Percentiles rank a stretch among this genome's conserved stretches.
Conservation (phyloP, 208 protist genomes). For the Porcisia hertigi region DNA sequence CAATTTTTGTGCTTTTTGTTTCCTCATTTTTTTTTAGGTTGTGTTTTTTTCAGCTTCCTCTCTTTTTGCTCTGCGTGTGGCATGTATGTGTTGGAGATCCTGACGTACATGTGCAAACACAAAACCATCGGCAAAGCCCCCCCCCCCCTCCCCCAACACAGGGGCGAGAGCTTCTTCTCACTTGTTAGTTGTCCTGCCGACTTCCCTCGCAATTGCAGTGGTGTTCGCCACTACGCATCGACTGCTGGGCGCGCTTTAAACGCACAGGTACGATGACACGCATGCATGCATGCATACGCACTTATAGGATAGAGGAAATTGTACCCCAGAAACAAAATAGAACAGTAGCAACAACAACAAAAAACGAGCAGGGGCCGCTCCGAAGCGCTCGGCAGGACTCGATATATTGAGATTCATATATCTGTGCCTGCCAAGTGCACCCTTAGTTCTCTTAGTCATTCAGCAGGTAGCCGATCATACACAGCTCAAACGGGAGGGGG, state of each 20-base stretch:
- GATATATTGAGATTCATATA: slow-evolving; percentile 1
- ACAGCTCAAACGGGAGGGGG: not conserved
- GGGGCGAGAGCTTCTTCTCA: not conserved
- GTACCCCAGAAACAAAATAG: slow-evolving; percentile 3
- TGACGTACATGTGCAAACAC: not conserved
- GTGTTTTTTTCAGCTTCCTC: not conserved
- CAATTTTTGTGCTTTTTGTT: not conserved
- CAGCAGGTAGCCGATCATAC: not conserved
- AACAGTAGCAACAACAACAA: slow-evolving; percentile 17
- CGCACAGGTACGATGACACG: not conserved
- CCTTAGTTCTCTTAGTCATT: not conserved
- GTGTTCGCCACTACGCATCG: not conserved
- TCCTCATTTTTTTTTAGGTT: not conserved
- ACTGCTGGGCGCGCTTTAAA: not conserved
- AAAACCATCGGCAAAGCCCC: not conserved
- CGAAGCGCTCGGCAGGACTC: not conserved
- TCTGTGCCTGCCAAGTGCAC: slow-evolving; percentile 1
- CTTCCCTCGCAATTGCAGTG: not conserved
- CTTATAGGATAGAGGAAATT: not conserved
- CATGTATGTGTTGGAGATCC: not conserved
- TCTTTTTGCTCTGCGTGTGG: not conserved
- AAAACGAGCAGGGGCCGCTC: not conserved
- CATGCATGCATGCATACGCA: not conserved
- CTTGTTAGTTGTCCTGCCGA: not conserved
- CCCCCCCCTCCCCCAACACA: no score